These are phyloP conservation scores for Vararia minispora DNA, from an alignment of 768 basidiomycete species.

Conservation along the genomic window DNA sequence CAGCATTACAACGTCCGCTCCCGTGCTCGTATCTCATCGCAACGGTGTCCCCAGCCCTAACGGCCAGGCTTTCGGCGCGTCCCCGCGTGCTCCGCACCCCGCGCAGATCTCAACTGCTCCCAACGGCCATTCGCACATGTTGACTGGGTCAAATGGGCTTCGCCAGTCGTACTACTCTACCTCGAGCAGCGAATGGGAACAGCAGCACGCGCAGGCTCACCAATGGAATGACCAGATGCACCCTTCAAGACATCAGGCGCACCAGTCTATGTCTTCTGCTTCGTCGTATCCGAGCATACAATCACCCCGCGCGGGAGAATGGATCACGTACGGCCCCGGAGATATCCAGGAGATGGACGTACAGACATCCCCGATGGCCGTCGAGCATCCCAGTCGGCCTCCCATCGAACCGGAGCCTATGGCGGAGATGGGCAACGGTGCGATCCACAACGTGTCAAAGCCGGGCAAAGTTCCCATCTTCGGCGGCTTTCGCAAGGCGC, in stretches of 20 bases:
- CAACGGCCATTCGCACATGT: conserved; percentile 3
- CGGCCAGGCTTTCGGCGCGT: conserved; percentile 11
- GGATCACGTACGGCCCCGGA: conserved; percentile 26
- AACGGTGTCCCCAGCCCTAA: conserved; percentile 10
- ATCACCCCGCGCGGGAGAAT: too few species aligned
- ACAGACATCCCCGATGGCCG: conserved; percentile 39
- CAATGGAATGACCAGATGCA: conserved; percentile 3
- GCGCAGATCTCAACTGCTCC: conserved; percentile 8
- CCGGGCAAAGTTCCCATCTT: conserved; percentile 40
- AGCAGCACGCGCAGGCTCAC: conserved; percentile 7
- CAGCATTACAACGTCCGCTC: conserved; percentile 26
- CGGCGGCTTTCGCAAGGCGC: conserved; percentile 63
- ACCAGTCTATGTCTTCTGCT: conserved; percentile 10
- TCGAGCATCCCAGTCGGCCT: conserved; percentile 38
- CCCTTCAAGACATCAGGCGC: conserved; percentile 10
- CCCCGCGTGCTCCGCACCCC: conserved; percentile 10
- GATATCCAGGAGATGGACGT: conserved; percentile 37
- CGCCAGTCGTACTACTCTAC: conserved; percentile 11
- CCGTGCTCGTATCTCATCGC: conserved; percentile 26
- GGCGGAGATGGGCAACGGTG: conserved; percentile 25
- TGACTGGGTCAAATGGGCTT: conserved; percentile 10
- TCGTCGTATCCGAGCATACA: conserved; percentile 13
- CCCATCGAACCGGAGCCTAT: conserved; percentile 27
- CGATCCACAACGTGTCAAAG: conserved; percentile 28
- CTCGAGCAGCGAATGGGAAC: conserved; percentile 5